Evolutionary conservation across 805 yeast species (phyloP), one percentile per base, ranked within the genome.

Genomic region (Maudiozyma turicensis): DNA sequence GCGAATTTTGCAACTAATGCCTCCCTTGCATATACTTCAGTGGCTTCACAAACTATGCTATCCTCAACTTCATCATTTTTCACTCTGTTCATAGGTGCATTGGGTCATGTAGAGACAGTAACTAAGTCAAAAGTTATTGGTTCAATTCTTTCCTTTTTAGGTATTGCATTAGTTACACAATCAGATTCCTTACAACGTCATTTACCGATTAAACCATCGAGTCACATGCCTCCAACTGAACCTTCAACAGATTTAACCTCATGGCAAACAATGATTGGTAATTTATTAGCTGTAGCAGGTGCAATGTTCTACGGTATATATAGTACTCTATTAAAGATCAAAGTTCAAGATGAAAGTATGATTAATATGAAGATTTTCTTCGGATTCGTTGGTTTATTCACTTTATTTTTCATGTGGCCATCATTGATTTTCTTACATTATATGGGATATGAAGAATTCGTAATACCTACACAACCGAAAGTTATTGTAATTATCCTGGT

Each of bases 21-120:
- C 0, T 82, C 95, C 20, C 72, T 93, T 47, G 76, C 84, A 28
- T 93, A 84, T 65, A 93, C 99, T 0, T 82, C 90, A 10, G 99
- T 93, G 20, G 95, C 95, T 2, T 84, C 93, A 11, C 97, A 95
- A 59, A 93, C 98, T 3, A 91, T 93, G 28, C 68, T 93, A 39
- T 85, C 96, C 14, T 85, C 96, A 37, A 90, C 98, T 0, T 84
- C 95, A 5, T 86, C 96, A 7, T 89, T 93, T 63, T 93, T 93
- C 77, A 93, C 99, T 0, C 73, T 93, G 39, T 57, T 90, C 1
- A 75, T 91, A 8, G 98, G 98, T 1, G 78, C 82, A 48, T 54
- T 85, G 29, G 81, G 81, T 50, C 72, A 81, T 32, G 78, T 89
- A 1, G 98, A 91, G 65, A 67, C 65, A 30, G 77, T 91, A 59